A percentile compares a stretch with the other conserved stretches of the same genome.
These are phyloP conservation scores for Nepenthes mirabilis DNA, from an alignment of 148 eudicot species.

Conservation along the genomic window DNA sequence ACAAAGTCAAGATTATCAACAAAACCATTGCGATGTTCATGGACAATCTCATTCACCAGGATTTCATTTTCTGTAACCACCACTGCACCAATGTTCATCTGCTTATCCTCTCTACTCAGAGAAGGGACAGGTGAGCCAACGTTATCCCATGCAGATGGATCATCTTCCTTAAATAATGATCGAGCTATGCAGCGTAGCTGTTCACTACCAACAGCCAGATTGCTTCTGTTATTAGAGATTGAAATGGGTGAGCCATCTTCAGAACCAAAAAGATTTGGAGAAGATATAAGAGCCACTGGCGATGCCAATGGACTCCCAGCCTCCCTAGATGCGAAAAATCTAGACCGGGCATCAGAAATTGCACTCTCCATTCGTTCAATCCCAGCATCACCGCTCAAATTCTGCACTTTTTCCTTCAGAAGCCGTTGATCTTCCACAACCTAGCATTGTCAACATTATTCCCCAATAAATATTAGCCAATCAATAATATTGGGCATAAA, in stretches of 20 bases:
- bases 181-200: conserved; percentile 46
- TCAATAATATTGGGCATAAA: neutral
- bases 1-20: conserved; percentile 29
- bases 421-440: conserved; percentile 80
- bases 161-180: conserved; percentile 49
- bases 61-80: conserved; percentile 49
- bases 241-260: conserved; percentile 25
- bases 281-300: conserved; percentile 38
- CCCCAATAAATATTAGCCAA: neutral
- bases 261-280: conserved; percentile 31
- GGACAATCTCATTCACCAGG: conserved; percentile 72
- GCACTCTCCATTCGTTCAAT: conserved; percentile 79
- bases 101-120: conserved; percentile 6
- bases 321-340: conserved; percentile 57
- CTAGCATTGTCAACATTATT: conserved; percentile 19
- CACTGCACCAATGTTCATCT: conserved; percentile 4
- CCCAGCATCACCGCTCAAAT: conserved; percentile 83
- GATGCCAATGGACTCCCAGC: conserved; percentile 44
- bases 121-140: conserved; percentile 19
- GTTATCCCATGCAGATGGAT: conserved; percentile 17
- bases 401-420: conserved; percentile 66
- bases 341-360: conserved; percentile 48
- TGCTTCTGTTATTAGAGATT: conserved; percentile 20
- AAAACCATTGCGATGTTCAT: conserved; percentile 46
- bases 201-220: conserved; percentile 11